Percentiles rank a stretch among this genome's conserved stretches.
These are phyloP conservation scores for Lactarius indigo DNA, from an alignment of 768 basidiomycete genomes.

Conservation along the genomic window DNA sequence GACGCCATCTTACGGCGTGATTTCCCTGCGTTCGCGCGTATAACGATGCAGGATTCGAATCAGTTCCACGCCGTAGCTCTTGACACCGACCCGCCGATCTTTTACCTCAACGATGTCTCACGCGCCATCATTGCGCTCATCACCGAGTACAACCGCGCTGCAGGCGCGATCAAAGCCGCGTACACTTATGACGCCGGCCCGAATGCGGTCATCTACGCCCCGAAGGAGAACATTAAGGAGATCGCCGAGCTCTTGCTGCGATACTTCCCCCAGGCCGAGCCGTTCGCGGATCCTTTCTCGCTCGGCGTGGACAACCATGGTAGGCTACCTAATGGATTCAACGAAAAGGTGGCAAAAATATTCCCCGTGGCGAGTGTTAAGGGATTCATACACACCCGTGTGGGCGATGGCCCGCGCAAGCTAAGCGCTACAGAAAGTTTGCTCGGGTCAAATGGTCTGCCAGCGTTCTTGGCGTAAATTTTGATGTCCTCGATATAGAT, in stretches of 20 bases:
- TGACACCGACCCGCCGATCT: constrained; percentile 96
- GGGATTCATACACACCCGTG: constrained; percentile 84
- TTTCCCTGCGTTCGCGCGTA: constrained; percentile 83
- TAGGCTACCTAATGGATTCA: constrained; percentile 66
- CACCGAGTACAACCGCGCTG: constrained; percentile 87
- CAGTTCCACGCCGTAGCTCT: constrained; percentile 98
- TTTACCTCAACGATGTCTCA: constrained; percentile 98
- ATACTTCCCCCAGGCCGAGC: constrained; percentile 83
- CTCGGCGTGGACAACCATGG: constrained; percentile 47
- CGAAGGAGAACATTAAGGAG: constrained; percentile 68
- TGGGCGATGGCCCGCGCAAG: constrained; percentile 87
- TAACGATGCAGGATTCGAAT: constrained; percentile 98
- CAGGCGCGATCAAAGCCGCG: constrained; percentile 74
- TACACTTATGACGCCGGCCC: constrained; percentile 99
- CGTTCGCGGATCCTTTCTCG: constrained; percentile 74
- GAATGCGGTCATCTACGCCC: constrained; percentile 95
- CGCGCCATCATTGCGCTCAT: constrained; percentile 89
- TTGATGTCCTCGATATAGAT: background rate
- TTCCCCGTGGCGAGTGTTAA: constrained; percentile 79
- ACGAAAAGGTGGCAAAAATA: constrained; percentile 67
- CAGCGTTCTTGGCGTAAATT: constrained; percentile 46
- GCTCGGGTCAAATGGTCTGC: constrained; percentile 65
- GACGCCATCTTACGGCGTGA: constrained; percentile 73
- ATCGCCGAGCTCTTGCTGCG: constrained; percentile 71
- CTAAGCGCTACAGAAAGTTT: constrained; percentile 61